Evolutionary conservation across 2,329 filamentous ascomycete species (phyloP), one percentile per base, ranked within the genome.

Genomic region (Rutstroemia sp.): DNA sequence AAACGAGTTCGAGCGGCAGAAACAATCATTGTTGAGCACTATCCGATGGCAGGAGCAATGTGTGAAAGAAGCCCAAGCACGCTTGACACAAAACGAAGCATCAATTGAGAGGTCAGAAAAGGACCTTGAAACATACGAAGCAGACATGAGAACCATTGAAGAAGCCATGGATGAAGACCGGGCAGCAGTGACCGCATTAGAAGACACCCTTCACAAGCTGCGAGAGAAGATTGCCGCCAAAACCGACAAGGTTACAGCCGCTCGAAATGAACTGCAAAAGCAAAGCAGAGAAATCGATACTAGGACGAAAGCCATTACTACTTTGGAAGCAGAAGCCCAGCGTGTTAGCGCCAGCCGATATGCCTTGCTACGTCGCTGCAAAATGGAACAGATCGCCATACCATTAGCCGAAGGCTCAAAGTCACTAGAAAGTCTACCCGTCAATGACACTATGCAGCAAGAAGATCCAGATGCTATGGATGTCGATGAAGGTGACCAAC

Each of bases 381-480:
- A 95, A 69, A 83, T 99, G 48, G 92, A 97, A 69, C 92, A 96
- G 68, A 89, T 97, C 63, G 84, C 87, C 61, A 80, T 99, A 58
- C 94, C 94, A 2, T 78, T 99, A 21, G 75, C 79, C 2, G 76
- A 84, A 56, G 86, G 85, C 23, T 96, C 90, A 2, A 77, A 75
- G 37, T 74, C 77, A 6, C 77, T 99, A 23, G 90, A 95, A 65
- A 82, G 86, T 61, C 78, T 99, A 52, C 94, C 94, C 3, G 90
- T 95, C 65, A 91, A 96, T 64, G 91, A 96, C 63, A 81, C 86
- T 60, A 74, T 95, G 44, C 76, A 90, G 45, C 85, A 86, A 58
- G 81, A 83, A 55, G 90, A 96, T 67, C 82, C 86, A 1, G 91
- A 96, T 68, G 87, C 87, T 3, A 96, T 97, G 92, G 92, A 97